A percentile compares a stretch with the other conserved stretches of the same genome.
Conservation (phyloP, 1,284 basidiomycete genomes). For the Moesziomyces sp. region DNA sequence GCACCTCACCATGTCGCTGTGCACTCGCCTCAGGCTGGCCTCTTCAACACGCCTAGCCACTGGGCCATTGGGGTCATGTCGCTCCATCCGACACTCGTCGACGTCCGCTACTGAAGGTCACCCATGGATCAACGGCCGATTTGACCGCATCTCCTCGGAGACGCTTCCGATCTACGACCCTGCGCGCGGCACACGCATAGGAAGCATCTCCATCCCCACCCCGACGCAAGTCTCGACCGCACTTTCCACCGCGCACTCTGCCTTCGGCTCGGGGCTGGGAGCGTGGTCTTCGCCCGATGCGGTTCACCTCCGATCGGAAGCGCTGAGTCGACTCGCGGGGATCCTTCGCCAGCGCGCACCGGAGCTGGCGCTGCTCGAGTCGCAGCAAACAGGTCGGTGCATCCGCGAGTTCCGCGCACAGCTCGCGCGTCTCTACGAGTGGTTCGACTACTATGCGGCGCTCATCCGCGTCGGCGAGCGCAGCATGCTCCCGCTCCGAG, state of each 20-base stretch:
- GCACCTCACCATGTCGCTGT: too few species aligned
- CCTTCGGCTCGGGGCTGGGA: slow-evolving; percentile 20
- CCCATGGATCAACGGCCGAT: slow-evolving; percentile 26
- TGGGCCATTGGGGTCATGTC: too few species aligned
- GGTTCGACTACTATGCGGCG: slow-evolving; percentile 34
- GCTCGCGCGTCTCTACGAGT: slow-evolving; percentile 32
- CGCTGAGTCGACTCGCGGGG: slow-evolving; percentile 18
- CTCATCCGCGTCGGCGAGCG: slow-evolving; percentile 15
- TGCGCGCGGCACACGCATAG: slow-evolving; percentile 8
- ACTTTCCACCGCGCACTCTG: slow-evolving; percentile 14
- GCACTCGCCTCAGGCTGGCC: too few species aligned
- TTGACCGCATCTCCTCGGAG: slow-evolving; percentile 2
- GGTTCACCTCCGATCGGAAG: slow-evolving; percentile 24
- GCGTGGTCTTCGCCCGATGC: slow-evolving; percentile 22
- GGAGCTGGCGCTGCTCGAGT: slow-evolving; percentile 23
- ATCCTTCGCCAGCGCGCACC: slow-evolving; percentile 25
- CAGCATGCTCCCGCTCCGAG: slow-evolving; percentile 75
- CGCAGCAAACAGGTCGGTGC: slow-evolving; percentile 29
- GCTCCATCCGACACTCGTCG: too few species aligned
- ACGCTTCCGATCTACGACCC: slow-evolving; percentile 16
- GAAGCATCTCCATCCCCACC: slow-evolving; percentile 26
- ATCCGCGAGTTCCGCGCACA: slow-evolving; percentile 36
- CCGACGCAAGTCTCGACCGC: slow-evolving; percentile 11
- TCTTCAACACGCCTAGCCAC: too few species aligned
- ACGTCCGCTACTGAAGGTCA: slow-evolving; percentile 1